Evolutionary conservation across 225 moss, liverwort and hornwort species (phyloP), one percentile per base, ranked within the genome.

Genomic region (Bryoerythrophyllum caledonicum): DNA sequence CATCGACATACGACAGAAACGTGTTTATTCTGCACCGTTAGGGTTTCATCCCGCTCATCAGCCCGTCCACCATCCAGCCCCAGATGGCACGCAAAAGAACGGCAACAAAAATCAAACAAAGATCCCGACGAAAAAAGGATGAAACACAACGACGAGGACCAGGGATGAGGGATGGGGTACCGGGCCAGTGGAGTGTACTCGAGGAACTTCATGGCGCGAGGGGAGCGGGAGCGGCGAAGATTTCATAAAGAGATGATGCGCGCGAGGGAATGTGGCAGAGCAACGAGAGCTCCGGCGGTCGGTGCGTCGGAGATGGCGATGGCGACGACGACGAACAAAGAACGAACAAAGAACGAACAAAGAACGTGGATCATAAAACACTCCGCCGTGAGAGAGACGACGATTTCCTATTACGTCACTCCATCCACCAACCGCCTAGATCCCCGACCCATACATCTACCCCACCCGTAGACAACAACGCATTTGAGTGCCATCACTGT

Each of bases 151-250:
- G 7, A 19, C 10, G 28, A 27, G n/a, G 51, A 21, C 8, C 4
- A 26, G 28, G 54, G 40, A 67, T 26, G 38, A 65, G 13, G 32
- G 59, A 17, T 15, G 55, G 16, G 2, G 24, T 77, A 96, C 96
- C 92, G 89, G 73, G 92, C 92, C 37, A 96, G 94, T 15, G 96
- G 96, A 10, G 96, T 96, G 87, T 96, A 96, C 88, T 96, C 96
- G 76, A 96, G 94, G 81, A 91, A 96, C 88, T 96, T 96, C 96
- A 96, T 96, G 28, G n/a, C 41, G 59, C 25, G 32, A n/a, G n/a
- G 30, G 38, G 38, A 40, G n/a, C 3, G 52, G 51, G 55, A 12
- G 57, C 40, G 52, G 21, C 59, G 46, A 37, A 19, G 15, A n/a
- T 37, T 44, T 79, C 79, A 76, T 83, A 40, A 65, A 75, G 44